Evolutionary conservation across 228 moss, liverwort and hornwort genomes (phyloP), one percentile per base, ranked within the genome.

Genomic region (Sphagnum magellanicum): DNA sequence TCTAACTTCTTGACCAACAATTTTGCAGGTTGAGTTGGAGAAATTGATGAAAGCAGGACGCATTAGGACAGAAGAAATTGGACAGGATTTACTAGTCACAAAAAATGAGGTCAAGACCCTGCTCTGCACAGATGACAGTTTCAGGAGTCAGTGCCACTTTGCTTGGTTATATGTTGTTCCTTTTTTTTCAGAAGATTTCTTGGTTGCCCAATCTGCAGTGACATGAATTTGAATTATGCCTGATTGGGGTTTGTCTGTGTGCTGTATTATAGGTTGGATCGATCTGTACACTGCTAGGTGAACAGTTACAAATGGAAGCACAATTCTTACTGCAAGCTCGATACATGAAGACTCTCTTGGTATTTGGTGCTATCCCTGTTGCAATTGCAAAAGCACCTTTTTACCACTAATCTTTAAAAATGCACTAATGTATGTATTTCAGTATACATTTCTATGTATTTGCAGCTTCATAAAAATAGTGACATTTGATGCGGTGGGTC

Each of bases 311-410:
- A 55, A 70, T 72, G 63, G 81, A 85, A 72, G 81, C 76, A 66
- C 76, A 76, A 48, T 70, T 70, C 67, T 70, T 79, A 6, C 48
- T 85, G 47, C 81, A 85, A 77, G 75, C 73, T 12, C 81, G 81
- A 63, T 81, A 81, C 77, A 77, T 81, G 77, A 85, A 77, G 75
- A 79, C 81, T 2, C 81, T 85, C 47, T 61, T 85, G 77, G 85
- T 81, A 81, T 55, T 32, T 32, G 32, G 32, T 32, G 32, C 32
- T 32, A 32, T 32, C 32, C 32, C 32, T 32, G 3, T 32, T 32
- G 32, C 32, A 32, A 32, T 32, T 32, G 32, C 32, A 32, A 32
- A 32, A 32, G 32, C 32, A 32, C 32, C 32, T 32, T 32, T 32
- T 32, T 32, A 32, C 3, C 32, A 32, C 32, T 32, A 32, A 32